Conservation (phyloP, 2,329 filamentous ascomycete species). For the Basipetospora chlamydospora region DNA sequence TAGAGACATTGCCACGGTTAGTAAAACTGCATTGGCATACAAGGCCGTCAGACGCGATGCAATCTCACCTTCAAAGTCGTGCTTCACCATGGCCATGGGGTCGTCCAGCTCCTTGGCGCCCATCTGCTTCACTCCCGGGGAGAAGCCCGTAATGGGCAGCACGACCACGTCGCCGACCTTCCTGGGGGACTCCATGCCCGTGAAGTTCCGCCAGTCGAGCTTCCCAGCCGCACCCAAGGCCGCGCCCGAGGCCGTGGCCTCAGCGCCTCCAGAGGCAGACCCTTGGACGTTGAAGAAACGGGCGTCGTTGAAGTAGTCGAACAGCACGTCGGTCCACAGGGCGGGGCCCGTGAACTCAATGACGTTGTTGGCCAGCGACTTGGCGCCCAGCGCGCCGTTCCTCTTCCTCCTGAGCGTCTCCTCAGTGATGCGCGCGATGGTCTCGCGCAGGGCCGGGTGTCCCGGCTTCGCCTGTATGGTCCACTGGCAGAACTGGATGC, state of each 20-base stretch:
- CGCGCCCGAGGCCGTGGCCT: slow-evolving; percentile 39
- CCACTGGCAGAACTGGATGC: slow-evolving; percentile 98
- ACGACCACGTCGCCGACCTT: slow-evolving; percentile 89
- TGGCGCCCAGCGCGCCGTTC: slow-evolving; percentile 41
- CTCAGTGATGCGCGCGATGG: slow-evolving; percentile 74
- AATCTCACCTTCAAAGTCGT: slow-evolving; percentile 76
- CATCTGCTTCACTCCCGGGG: slow-evolving; percentile 88
- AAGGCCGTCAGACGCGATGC: not conserved
- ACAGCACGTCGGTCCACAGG: slow-evolving; percentile 84
- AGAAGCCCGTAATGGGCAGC: slow-evolving; percentile 92
- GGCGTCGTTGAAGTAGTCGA: slow-evolving; percentile 85
- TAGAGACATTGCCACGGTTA: slow-evolving; percentile 20
- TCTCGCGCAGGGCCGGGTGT: slow-evolving; percentile 77
- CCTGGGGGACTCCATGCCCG: slow-evolving; percentile 67
- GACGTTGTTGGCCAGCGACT: slow-evolving; percentile 50
- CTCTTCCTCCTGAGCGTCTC: slow-evolving; percentile 63
- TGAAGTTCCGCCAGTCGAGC: slow-evolving; percentile 81
- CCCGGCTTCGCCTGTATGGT: slow-evolving; percentile 93
- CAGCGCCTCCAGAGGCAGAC: no score
- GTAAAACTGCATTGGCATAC: not conserved
- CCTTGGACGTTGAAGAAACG: slow-evolving; percentile 63
- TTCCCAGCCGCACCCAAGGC: no score
- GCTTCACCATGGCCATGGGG: slow-evolving; percentile 94
- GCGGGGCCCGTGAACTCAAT: slow-evolving; percentile 92
- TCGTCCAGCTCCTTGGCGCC: slow-evolving; percentile 76